These are phyloP conservation scores for Chaetoscypha palmicola DNA, from an alignment of 2,329 filamentous ascomycete species.

Conservation along the genomic window DNA sequence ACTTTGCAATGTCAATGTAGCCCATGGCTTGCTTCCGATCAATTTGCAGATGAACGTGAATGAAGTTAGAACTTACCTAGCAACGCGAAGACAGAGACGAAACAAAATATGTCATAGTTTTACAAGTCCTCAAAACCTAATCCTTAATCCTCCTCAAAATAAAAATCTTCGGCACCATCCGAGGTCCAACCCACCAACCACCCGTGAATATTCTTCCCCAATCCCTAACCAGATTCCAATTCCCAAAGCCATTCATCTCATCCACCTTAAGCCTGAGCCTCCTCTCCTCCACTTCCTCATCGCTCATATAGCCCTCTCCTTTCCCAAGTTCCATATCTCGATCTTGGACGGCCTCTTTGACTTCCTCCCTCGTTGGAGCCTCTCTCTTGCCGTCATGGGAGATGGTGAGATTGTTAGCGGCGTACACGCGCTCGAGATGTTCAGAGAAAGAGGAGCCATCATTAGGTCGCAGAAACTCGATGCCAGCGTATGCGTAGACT, in stretches of 20 bases:
- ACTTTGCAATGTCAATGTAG: too few species aligned
- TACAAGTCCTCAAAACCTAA: too few species aligned
- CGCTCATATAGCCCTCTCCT: constrained; percentile 28
- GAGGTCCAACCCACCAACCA: constrained; percentile 59
- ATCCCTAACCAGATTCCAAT: constrained; percentile 26
- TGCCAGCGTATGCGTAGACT: constrained; percentile 50
- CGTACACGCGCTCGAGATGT: constrained; percentile 20
- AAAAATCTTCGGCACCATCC: constrained; percentile 43
- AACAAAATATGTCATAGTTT: too few species aligned
- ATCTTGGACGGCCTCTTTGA: constrained; percentile 21
- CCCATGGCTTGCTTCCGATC: too few species aligned
- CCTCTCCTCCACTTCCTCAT: constrained; percentile 3
- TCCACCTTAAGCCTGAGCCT: constrained; percentile 17
- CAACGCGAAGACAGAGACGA: too few species aligned
- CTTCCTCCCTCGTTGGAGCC: constrained; percentile 14
- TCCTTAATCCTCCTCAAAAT: constrained; percentile 24
- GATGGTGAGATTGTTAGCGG: constrained; percentile 22
- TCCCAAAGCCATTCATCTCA: constrained; percentile 26
- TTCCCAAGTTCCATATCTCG: constrained; percentile 36
- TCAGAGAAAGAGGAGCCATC: constrained; percentile 23
- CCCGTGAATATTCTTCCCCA: constrained; percentile 42
- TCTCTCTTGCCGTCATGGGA: constrained; percentile 8
- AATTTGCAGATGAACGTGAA: too few species aligned
- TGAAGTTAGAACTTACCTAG: too few species aligned
- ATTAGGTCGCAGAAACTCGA: constrained; percentile 50